Base-by-base conservation (phyloP, 2,329 filamentous ascomycete species). In the Incumbomyces lentus region DNA sequence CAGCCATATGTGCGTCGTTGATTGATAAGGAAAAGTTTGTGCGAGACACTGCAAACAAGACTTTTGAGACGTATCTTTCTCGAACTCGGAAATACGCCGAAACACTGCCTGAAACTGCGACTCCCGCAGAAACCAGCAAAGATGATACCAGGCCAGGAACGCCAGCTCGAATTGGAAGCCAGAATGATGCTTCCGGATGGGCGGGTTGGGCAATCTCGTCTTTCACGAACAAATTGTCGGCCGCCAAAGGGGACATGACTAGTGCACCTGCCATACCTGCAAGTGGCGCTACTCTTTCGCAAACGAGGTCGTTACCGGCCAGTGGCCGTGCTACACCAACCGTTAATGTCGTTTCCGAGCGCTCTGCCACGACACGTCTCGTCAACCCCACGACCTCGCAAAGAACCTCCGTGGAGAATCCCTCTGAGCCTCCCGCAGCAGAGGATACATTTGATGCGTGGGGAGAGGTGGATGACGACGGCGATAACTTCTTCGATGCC, bases 191-290 rank as follows among this genome's bases (percentile, higher is more conserved):
- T 17, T 80, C 81, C 2, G 40, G 40, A 26, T 96, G 92, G 92
- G 80, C 92, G 1, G 92, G 92, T 11, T 98, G 92, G 92, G 92
- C 92, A 1, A 95, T 98, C 46, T 96, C 92, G 0, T 95, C 88
- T 1, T 98, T 98, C 62, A 96, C 92, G 1, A 96, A 96, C 66
- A 95, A 95, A 59, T 64, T 96, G 11, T 82, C 86, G 1, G 68
- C 84, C 0, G 88, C 87, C 0, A 84, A 84, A 7, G 92, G 92
- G 14, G 84, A 95, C 48, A 98, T 98, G 52, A 75, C 90, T 60
- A 68, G 79, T 11, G 68, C 73, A 14, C 65, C 42, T 17, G 29
- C 50, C 13, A 71, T 44, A 73, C 73, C 50, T 68, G 68, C 2
- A 59, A 69, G 66, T 44, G 55, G 53, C 2, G 31, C 49, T 10